Evolutionary conservation across 2,329 filamentous ascomycete species (phyloP).

Genomic region (Microthyrium microscopicum): DNA sequence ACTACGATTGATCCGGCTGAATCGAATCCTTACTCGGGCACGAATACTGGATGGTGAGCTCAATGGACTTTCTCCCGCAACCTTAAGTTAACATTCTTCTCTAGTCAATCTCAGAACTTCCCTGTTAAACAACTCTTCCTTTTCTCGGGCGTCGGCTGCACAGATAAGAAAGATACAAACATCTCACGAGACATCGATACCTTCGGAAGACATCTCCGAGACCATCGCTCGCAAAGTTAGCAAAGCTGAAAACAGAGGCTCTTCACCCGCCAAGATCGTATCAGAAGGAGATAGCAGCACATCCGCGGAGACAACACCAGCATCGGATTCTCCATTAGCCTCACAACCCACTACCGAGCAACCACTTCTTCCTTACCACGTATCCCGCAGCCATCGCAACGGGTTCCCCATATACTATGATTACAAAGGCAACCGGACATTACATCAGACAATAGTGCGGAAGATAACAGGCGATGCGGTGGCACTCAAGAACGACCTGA

Average conservation of each 20-base stretch:
- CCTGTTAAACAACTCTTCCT: too few relatives aligned
- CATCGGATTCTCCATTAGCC: slow-evolving; percentile 11
- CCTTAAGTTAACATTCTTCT: too few relatives aligned
- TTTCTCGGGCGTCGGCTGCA: too few relatives aligned
- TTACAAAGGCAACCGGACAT: slow-evolving; percentile 58
- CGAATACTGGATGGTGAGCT: too few relatives aligned
- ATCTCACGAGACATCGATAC: not conserved
- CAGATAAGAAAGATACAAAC: too few relatives aligned
- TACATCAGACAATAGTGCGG: slow-evolving; percentile 57
- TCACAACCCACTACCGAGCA: slow-evolving; percentile 13
- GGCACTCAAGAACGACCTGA: slow-evolving; percentile 47
- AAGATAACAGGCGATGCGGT: slow-evolving; percentile 60
- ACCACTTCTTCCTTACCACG: slow-evolving; percentile 42
- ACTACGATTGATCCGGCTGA: too few relatives aligned
- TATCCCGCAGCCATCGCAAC: slow-evolving; percentile 53
- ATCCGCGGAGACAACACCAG: slow-evolving; percentile 4
- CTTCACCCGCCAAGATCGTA: not conserved
- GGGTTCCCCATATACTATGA: slow-evolving; percentile 64
- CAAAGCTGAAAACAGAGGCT: not conserved
- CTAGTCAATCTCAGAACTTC: too few relatives aligned
- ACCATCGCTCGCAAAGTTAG: not conserved
- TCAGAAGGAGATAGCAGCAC: not conserved
- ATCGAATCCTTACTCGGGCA: too few relatives aligned
- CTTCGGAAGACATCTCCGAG: not conserved
- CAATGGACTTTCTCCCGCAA: too few relatives aligned